Evolutionary conservation across 805 yeast species (phyloP), one percentile per base, ranked within the genome.

Genomic region (Hanseniaspora clermontiae): DNA sequence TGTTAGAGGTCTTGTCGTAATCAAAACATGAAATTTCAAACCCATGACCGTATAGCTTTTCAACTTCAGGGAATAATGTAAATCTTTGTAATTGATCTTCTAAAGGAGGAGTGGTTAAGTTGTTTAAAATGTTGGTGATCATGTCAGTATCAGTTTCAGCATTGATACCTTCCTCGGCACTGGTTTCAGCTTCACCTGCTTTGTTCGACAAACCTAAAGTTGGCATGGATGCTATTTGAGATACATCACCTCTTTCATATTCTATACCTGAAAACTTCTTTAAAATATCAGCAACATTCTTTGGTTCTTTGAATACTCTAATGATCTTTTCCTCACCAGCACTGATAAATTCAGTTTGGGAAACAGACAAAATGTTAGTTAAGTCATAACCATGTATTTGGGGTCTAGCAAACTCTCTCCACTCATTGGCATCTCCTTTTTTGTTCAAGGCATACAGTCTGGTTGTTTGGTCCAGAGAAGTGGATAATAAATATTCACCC

Each of bases 321-420:
- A 91, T 69, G 11, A 88, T 82, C 71, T 93, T 95, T 65, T 93
- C 99, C 66, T 95, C 99, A 49, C 97, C 97, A 15, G 90, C 97
- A 55, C 96, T 87, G 3, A 90, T 85, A 71, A 87, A 91, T 60
- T 77, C 72, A 0, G 84, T 74, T 51, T 74, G 69, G 17, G 78
- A 69, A 14, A 93, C 68, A 12, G 84, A 74, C 40, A 82, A 79
- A 8, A 86, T 73, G 61, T 95, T 82, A 40, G 87, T 76, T 97
- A 93, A 89, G 65, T 93, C 97, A 66, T 88, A 93, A 9, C 99
- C 99, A 68, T 93, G 99, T 60, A 93, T 93, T 68, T 93, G 99
- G 0, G 98, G 97, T 62, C 99, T 78, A 1, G 96, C 87, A 68
- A 93, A 83, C 68, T 93, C 99, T 65, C 83, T 84, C 95, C 96